phyloP scores from a whole-genome alignment of 2,329 filamentous ascomycete species.

The Saccharata proteae region DNA sequence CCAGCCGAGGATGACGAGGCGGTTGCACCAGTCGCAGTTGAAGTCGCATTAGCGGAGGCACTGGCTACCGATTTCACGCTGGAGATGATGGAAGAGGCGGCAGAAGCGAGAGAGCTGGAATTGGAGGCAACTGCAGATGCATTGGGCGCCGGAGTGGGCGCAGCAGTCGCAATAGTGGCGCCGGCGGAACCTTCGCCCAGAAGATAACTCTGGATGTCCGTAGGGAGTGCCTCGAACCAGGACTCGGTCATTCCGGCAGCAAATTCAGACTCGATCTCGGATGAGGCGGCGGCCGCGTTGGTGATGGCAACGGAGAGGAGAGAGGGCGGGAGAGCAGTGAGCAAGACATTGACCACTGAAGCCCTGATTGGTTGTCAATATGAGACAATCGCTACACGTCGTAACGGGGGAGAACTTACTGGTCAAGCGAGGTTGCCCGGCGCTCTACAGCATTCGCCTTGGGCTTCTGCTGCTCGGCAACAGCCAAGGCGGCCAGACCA shows the following conservation, averaged over 20 bases:
- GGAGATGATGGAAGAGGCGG: conserved; percentile 11
- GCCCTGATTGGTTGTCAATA: no score
- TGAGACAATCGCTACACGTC: no score
- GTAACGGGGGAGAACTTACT: no score
- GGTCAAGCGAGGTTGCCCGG: no score
- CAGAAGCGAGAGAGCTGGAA: conserved; percentile 11
- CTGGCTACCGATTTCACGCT: conserved; percentile 10
- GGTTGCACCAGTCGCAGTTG: conserved; percentile 12
- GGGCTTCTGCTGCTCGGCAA: no score
- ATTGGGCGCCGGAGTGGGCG: conserved; percentile 11
- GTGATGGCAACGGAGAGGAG: conserved; percentile 28
- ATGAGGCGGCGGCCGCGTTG: conserved; percentile 28
- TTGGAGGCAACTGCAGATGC: conserved; percentile 9
- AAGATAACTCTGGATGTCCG: conserved; percentile 32
- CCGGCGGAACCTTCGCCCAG: conserved; percentile 9
- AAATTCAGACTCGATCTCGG: conserved; percentile 31
- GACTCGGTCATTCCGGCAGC: conserved; percentile 29
- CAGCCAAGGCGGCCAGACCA: conserved; percentile 17
- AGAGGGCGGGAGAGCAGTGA: conserved; percentile 32
- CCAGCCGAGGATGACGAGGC: conserved; percentile 13
- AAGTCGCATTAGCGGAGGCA: conserved; percentile 10
- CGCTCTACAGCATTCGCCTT: no score
- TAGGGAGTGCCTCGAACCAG: conserved; percentile 34
- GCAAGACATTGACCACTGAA: conserved; percentile 30
- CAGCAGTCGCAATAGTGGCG: conserved; percentile 1